A percentile compares a stretch with the other conserved stretches of the same genome.
Evolutionary conservation across 352 stramenopile genomes (phyloP).

Genomic region (Phytophthora sansomeana): DNA sequence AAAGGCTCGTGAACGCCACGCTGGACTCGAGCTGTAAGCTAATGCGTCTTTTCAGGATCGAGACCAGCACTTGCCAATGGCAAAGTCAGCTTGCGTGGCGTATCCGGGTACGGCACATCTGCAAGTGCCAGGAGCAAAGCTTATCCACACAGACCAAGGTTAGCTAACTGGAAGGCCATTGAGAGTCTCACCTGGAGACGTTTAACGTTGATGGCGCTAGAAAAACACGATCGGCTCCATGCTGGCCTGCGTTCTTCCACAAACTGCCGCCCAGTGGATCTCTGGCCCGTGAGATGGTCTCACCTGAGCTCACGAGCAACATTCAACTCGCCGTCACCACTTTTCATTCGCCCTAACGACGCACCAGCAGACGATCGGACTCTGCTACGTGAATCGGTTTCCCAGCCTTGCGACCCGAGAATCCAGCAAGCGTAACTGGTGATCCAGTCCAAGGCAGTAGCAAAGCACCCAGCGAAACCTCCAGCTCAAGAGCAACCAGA

Average conservation of each 20-base stretch:
- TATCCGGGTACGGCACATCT: background rate
- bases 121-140: background rate
- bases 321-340: constrained; percentile 35
- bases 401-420: constrained; percentile 8
- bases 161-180: constrained; percentile 18
- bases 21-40: constrained; percentile 25
- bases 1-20: constrained; percentile 26
- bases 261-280: constrained; percentile 27
- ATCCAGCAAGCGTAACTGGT: constrained; percentile 34
- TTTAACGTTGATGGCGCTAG: constrained; percentile 14
- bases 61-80: no score
- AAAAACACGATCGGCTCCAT: constrained; percentile 14
- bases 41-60: constrained; percentile 39
- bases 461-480: constrained; percentile 28
- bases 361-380: constrained; percentile 12
- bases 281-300: constrained; percentile 29
- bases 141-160: constrained; percentile 18
- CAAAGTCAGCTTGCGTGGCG: background rate
- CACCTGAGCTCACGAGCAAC: constrained; percentile 17
- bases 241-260: constrained; percentile 16
- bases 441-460: constrained; percentile 19
- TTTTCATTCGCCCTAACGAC: constrained; percentile 18
- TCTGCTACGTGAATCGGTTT: constrained; percentile 12
- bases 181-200: background rate
- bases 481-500: constrained; percentile 3